Conservation (phyloP, 1,284 basidiomycete genomes). For the Garcileccinum viscosum region DNA sequence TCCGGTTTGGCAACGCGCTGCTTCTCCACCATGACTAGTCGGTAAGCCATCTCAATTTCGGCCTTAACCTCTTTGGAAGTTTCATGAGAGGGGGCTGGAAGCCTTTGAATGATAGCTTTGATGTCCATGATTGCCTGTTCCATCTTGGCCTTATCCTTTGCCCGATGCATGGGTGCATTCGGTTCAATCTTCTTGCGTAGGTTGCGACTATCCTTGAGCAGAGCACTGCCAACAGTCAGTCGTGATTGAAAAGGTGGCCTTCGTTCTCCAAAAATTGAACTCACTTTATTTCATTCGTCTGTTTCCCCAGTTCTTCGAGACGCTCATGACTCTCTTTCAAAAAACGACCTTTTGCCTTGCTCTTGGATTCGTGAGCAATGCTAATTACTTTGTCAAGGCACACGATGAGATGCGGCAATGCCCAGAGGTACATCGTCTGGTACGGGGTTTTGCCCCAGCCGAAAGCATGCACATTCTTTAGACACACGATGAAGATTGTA, state of each 20-base stretch:
- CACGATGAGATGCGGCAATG: conserved; percentile 54
- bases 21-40: conserved; percentile 37
- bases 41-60: conserved; percentile 40
- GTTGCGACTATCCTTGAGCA: conserved; percentile 27
- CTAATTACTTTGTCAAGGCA: conserved; percentile 48
- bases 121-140: conserved; percentile 32
- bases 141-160: conserved; percentile 25
- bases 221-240: conserved; percentile 19
- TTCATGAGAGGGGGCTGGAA: conserved; percentile 21
- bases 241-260: not conserved
- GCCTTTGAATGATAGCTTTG: conserved; percentile 31
- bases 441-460: conserved; percentile 45
- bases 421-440: conserved; percentile 52
- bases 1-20: conserved; percentile 17
- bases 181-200: conserved; percentile 39
- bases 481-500: conserved; percentile 42
- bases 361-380: conserved; percentile 40
- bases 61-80: conserved; percentile 28
- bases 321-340: conserved; percentile 35
- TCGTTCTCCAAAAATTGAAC: conserved; percentile 12
- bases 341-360: conserved; percentile 41
- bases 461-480: conserved; percentile 38
- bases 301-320: conserved; percentile 43
- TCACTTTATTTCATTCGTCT: conserved; percentile 40
- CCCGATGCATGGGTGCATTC: conserved; percentile 31